Percentiles rank a stretch among this genome's conserved stretches.
Conservation (phyloP, 257 asterid species). For the Lithospermum erythrorhizon region DNA sequence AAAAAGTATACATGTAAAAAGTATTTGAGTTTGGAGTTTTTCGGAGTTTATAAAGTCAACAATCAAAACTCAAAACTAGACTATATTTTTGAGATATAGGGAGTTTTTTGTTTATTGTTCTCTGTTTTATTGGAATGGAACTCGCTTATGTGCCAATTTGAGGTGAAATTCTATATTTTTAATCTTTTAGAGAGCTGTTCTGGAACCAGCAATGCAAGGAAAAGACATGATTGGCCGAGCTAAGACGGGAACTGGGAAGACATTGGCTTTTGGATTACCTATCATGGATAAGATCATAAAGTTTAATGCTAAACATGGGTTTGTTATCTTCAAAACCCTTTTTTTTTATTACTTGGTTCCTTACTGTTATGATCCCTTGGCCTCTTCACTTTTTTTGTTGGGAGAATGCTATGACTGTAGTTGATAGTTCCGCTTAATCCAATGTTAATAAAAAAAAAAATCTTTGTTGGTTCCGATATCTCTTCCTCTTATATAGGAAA, state of each 20-base stretch:
- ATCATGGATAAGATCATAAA: slow-evolving; percentile 58
- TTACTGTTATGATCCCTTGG: background rate
- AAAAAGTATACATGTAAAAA: too few relatives aligned
- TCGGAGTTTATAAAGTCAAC: too few relatives aligned
- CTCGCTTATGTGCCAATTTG: background rate
- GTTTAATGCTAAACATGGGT: slow-evolving; percentile 75
- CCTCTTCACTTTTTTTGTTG: background rate
- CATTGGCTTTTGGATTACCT: slow-evolving; percentile 81
- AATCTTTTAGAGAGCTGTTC: slow-evolving; percentile 45
- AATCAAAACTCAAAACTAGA: too few relatives aligned
- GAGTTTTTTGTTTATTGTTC: too few relatives aligned
- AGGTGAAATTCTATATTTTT: background rate
- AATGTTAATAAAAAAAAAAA: background rate
- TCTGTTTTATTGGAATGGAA: too few relatives aligned
- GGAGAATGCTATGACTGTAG: background rate
- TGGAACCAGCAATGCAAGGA: slow-evolving; percentile 93
- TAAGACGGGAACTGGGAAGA: slow-evolving; percentile 92
- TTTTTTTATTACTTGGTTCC: background rate
- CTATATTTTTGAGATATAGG: too few relatives aligned
- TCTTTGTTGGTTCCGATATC: background rate
- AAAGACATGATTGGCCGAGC: slow-evolving; percentile 94
- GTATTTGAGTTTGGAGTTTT: too few relatives aligned
- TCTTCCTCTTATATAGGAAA: slow-evolving; percentile 29
- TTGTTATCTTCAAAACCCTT: slow-evolving; percentile 8
- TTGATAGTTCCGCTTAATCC: background rate